Evolutionary conservation across 768 basidiomycete genomes (phyloP), one percentile per base, ranked within the genome.

Genomic region (Trametopsis cervina): DNA sequence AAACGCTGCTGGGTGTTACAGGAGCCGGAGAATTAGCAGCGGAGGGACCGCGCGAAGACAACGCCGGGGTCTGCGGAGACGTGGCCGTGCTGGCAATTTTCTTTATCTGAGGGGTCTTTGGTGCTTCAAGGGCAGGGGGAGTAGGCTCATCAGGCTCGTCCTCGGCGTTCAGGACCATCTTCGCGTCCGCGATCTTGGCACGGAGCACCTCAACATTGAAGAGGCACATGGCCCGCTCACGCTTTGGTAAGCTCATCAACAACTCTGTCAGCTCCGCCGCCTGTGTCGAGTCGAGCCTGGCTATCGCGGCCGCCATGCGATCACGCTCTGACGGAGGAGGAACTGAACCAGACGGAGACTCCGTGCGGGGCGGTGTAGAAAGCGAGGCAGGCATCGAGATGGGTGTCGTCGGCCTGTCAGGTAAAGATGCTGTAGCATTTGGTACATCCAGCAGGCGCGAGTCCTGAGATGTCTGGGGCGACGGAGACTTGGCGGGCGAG

Each of bases 201-300:
- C 81, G 75, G 21, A 94, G 72, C 23, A 89, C 75, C 56, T 93
- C 89, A 11, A 73, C 71, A 54, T 91, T 94, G 73, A 95, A 95
- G 35, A 94, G 70, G 66, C 91, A 93, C 80, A 94, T 76, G 0
- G 89, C 90, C 12, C 91, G 79, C 54, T 95, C 92, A 51, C 86
- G 80, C 66, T 92, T 94, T 1, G 87, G 83, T 15, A 95, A 73
- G 56, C 81, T 84, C 84, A 92, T 87, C 27, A 94, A 66, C 43
- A 95, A 70, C 20, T 85, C 87, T 0, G 83, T 81, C 39, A 94
- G 73, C 53, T 88, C 84, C 2, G 58, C 59, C 39, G 81, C 78
- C 43, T 79, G 75, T 0, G 69, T 60, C 4, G 75, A 68, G 62
- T 89, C 86, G 4, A 88, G 69, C 59, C 74, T 80, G 51, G 68